phyloP scores from a whole-genome alignment of 2,329 filamentous ascomycete genomes.

The Calonectria pauciramosa region DNA sequence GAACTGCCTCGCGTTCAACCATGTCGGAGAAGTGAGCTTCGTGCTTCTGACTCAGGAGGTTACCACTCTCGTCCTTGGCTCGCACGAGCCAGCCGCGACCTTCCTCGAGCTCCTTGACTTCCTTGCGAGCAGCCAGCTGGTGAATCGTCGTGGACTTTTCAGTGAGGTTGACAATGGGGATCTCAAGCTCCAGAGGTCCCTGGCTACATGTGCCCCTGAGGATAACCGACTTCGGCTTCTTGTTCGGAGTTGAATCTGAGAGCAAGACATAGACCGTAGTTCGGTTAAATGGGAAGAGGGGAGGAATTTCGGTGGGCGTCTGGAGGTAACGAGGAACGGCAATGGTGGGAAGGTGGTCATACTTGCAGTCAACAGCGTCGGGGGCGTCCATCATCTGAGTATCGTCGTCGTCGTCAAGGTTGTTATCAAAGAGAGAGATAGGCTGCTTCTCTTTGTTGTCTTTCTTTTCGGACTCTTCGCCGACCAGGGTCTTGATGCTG shows the following conservation, averaged over 20 bases:
- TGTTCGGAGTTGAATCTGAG: constrained; percentile 59
- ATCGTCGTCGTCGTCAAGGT: constrained; percentile 59
- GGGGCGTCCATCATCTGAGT: constrained; percentile 44
- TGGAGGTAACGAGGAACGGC: constrained; percentile 71
- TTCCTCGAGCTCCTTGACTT: constrained; percentile 77
- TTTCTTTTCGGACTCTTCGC: constrained; percentile 28
- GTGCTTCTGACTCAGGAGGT: constrained; percentile 61
- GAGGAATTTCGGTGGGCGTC: constrained; percentile 72
- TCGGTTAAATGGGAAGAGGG: constrained; percentile 76
- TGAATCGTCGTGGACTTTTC: constrained; percentile 71
- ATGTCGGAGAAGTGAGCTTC: constrained; percentile 69
- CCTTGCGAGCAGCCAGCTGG: constrained; percentile 78
- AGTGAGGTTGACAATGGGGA: constrained; percentile 69
- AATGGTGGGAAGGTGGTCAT: constrained; percentile 66
- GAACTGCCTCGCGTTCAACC: constrained; percentile 75
- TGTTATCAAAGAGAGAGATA: constrained; percentile 73
- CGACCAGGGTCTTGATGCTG: constrained; percentile 50
- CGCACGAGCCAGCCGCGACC: constrained; percentile 75
- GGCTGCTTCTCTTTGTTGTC: constrained; percentile 48
- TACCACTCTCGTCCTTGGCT: constrained; percentile 60
- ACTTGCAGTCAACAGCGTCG: constrained; percentile 49
- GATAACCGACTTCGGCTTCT: constrained; percentile 65
- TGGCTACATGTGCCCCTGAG: constrained; percentile 69
- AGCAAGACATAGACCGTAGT: constrained; percentile 76
- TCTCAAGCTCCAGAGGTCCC: constrained; percentile 73